These are phyloP conservation scores for Vigna hirtella DNA, from an alignment of 306 rosid species.

Conservation along the genomic window DNA sequence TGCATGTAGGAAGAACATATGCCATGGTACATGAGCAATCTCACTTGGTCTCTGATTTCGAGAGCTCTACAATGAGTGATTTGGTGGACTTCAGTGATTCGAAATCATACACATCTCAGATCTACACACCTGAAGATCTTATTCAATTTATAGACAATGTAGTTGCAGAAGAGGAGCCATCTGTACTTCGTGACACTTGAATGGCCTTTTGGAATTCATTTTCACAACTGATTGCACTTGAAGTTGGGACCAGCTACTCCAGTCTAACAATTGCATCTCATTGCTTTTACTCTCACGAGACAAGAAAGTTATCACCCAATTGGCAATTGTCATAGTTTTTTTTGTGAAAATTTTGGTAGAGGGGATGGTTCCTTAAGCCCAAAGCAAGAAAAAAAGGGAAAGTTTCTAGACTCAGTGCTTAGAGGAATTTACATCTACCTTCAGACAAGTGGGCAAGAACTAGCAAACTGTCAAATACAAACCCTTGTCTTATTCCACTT, in stretches of 20 bases:
- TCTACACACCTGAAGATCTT: conserved; percentile 69
- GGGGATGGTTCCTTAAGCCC: neutral
- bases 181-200: conserved; percentile 7
- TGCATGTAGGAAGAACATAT: conserved; percentile 58
- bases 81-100: conserved; percentile 44
- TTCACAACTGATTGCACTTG: conserved; percentile 30
- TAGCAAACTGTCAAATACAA: neutral
- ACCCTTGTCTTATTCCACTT: neutral
- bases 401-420: neutral
- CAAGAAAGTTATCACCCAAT: conserved; percentile 23
- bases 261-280: conserved; percentile 26
- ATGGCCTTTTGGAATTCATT: conserved; percentile 12
- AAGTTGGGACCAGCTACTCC: conserved; percentile 28
- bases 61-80: conserved; percentile 49
- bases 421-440: neutral
- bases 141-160: conserved; percentile 54
- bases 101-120: conserved; percentile 49
- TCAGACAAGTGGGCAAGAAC: neutral
- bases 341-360: neutral
- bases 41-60: conserved; percentile 37
- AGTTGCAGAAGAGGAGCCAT: conserved; percentile 41
- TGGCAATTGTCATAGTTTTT: neutral
- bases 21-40: conserved; percentile 52
- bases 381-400: neutral
- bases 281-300: neutral